Base-by-base conservation (phyloP, 2,329 filamentous ascomycete species). In the Fusarium newnesense region DNA sequence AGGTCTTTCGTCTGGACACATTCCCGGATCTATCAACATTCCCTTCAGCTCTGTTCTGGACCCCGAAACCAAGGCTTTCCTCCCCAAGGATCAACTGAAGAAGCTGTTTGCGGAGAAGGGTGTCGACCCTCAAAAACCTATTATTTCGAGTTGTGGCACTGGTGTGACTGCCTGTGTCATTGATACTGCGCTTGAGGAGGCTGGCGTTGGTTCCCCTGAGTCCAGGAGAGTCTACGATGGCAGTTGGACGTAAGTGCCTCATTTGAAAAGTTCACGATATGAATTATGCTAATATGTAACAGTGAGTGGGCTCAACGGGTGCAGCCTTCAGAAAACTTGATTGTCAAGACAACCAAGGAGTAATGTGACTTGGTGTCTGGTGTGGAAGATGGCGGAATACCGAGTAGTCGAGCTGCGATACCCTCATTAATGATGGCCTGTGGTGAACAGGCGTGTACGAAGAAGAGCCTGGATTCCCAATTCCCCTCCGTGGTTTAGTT, bases 161-260 rank as follows among this genome's bases (percentile, higher is more conserved):
- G 96, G 96, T 39, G 96, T 99, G 58, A 98, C 95, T 16, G 96
- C 96, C 12, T 94, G 94, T 24, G 90, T 98, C 47, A 90, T 99
- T 46, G 96, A 99, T 80, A 92, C 95, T 42, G 96, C 95, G 4
- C 84, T 99, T 60, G 90, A 90, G 36, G 91, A 94, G 81, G 94
- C 95, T 28, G 92, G 91, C 4, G 95, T 91, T 79, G 93, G 93
- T 4, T 85, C 89, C 8, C 83, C 88, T 1, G 88, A 91, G 69
- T 89, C 89, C 61, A 89, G 94, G 75, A 91, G 89, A 79, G 87
- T 99, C 28, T 99, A 99, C 79, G 96, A 99, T 81, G 96, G 96
- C 53, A 97, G 95, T 82, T 99, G 96, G 96, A 98, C 96, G 89
- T 97, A 86, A 91, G 93, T 92, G 15, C 16, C 63, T 30, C 43